These are phyloP conservation scores for Diaporthe humulicola DNA, from an alignment of 2,329 filamentous ascomycete species.

Conservation along the genomic window DNA sequence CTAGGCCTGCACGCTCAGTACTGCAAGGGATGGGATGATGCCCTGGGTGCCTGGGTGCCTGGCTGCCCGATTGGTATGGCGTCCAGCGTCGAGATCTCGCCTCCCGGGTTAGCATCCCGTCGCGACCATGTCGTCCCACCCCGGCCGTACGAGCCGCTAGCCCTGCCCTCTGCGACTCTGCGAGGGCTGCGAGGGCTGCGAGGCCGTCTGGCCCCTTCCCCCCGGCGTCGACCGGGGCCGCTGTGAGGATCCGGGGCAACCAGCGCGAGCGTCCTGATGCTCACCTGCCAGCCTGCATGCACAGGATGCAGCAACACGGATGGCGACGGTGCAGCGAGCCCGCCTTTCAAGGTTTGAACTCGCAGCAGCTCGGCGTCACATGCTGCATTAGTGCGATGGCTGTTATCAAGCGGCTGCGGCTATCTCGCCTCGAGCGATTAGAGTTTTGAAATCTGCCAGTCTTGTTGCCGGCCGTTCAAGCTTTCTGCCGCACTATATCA, in stretches of 20 bases:
- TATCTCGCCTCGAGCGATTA: conserved; percentile 27
- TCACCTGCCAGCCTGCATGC: too few relatives aligned
- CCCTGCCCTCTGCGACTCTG: background rate
- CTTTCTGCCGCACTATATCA: conserved; percentile 30
- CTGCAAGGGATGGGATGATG: conserved; percentile 9
- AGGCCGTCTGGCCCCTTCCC: background rate
- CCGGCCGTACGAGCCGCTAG: conserved; percentile 14
- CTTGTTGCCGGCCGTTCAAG: conserved; percentile 1
- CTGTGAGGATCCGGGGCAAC: conserved; percentile 6
- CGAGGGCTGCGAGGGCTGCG: too few relatives aligned
- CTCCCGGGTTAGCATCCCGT: conserved; percentile 6
- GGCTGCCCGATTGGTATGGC: conserved; percentile 6
- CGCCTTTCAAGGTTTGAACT: conserved; percentile 20
- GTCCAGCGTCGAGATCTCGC: conserved; percentile 1
- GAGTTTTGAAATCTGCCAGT: conserved; percentile 8
- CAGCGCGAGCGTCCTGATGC: background rate
- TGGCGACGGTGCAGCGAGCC: conserved; percentile 24
- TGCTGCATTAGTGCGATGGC: conserved; percentile 13
- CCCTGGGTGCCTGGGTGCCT: background rate
- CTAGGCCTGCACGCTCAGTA: background rate
- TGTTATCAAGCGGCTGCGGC: conserved; percentile 18
- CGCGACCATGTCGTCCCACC: background rate
- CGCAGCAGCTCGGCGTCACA: conserved; percentile 28
- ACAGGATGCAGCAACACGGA: conserved; percentile 20
- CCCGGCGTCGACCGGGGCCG: background rate